Base-by-base conservation (phyloP, 2,329 filamentous ascomycete species). In the Mycocentrospora acerina region DNA sequence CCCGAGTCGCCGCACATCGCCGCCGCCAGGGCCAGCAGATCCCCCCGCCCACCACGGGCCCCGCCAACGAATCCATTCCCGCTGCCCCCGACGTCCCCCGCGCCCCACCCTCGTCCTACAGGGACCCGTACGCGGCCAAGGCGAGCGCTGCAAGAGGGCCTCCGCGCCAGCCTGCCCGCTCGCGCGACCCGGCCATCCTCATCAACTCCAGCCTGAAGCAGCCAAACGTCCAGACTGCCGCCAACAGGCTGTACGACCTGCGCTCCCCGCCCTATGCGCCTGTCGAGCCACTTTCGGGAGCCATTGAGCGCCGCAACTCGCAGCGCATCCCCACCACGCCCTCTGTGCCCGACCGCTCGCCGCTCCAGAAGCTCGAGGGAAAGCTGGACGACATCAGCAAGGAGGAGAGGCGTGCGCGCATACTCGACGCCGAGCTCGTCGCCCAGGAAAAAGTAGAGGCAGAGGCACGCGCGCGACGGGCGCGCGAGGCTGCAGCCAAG, bases 351-450 rank as follows among this genome's bases (percentile, higher is more conserved):
- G 86, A 94, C 64, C 82, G 87, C 57, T 97, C 91, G 48, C 93
- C 94, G 35, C 77, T 98, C 35, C 91, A 98, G 68, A 93, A 85
- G 72, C 80, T 98, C 53, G 91, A 98, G 73, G 81, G 88, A 60
- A 93, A 88, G 57, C 78, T 97, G 59, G 86, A 86, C 67, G 90
- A 87, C 69, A 91, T 96, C 67, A 95, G 87, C 66, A 97, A 96
- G 67, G 90, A 96, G 70, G 90, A 96, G 69, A 94, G 95, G 67
- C 80, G 91, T 49, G 89, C 90, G 7, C 80, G 88, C 31, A 82
- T 91, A 4, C 80, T 90, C 62, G 86, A 91, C 56, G 89, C 89
- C 5, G 91, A 96, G 65, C 77, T 82, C 52, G 79, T 80, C 29
- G 79, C 84, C 13, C 80, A 83, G 53, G 83, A 91, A 58, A 76